phyloP scores from a whole-genome alignment of 768 basidiomycete species.

The Heimioporus sp. region DNA sequence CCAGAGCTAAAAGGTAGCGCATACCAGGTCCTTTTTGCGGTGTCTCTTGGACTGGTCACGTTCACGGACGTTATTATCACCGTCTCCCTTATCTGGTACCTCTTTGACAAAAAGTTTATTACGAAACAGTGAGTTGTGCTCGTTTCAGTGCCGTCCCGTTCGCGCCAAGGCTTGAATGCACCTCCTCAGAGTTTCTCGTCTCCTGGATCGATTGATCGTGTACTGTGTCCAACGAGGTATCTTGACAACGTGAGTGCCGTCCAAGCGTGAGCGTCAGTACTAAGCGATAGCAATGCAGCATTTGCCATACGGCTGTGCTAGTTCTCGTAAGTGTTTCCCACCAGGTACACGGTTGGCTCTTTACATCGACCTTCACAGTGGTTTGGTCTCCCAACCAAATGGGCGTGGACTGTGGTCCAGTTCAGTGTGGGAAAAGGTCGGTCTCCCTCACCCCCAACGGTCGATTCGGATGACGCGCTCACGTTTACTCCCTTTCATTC shows the following conservation, averaged over 20 bases:
- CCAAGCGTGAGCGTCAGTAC: not conserved
- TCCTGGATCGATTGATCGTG: constrained; percentile 5
- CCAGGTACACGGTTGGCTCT: not conserved
- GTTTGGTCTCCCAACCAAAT: not conserved
- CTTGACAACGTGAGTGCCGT: constrained; percentile 10
- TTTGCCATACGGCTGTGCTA: constrained; percentile 3
- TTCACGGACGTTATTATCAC: constrained; percentile 16
- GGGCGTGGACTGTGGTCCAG: constrained; percentile 11
- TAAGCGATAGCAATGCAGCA: not conserved
- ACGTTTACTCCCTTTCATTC: not conserved
- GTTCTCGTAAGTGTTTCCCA: constrained; percentile 6
- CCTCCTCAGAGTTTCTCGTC: not conserved
- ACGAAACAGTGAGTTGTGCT: constrained; percentile 4
- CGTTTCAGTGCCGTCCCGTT: not conserved
- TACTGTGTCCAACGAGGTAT: constrained; percentile 16
- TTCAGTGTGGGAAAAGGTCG: constrained; percentile 14
- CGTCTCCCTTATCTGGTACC: constrained; percentile 8
- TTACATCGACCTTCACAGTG: not conserved
- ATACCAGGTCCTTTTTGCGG: constrained; percentile 3
- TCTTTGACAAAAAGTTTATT: constrained; percentile 1
- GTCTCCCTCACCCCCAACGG: not conserved
- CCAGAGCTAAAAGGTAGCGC: not conserved
- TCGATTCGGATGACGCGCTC: not conserved
- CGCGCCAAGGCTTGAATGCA: not conserved
- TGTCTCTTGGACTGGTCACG: constrained; percentile 13